Conservation (phyloP, 1,139 yeast species). For the Zygosaccharomyces sapae region DNA sequence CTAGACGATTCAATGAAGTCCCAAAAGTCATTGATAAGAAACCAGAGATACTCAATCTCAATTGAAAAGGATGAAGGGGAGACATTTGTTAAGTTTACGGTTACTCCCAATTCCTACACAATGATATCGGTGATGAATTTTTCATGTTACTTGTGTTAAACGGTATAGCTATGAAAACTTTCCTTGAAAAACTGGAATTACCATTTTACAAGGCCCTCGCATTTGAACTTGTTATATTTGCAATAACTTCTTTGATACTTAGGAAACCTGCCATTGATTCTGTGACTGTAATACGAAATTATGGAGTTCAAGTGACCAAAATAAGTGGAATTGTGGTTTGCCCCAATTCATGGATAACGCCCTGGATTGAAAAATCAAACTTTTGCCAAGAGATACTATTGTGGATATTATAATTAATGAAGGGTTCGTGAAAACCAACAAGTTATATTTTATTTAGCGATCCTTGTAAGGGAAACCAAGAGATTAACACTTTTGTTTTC, state of each 20-base stretch:
- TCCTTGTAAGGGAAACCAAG: conserved; percentile 42
- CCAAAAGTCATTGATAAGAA: background rate
- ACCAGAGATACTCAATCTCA: conserved; percentile 6
- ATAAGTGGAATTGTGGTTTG: conserved; percentile 25
- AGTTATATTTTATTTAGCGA: conserved; percentile 57
- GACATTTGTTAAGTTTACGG: conserved; percentile 9
- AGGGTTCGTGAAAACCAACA: conserved; percentile 56
- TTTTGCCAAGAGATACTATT: conserved; percentile 53
- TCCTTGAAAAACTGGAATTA: background rate
- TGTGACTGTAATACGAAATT: conserved; percentile 28
- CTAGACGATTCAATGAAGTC: background rate
- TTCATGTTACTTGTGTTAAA: conserved; percentile 4
- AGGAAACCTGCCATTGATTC: conserved; percentile 28
- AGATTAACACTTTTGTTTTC: conserved; percentile 39
- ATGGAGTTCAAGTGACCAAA: conserved; percentile 35
- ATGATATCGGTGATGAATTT: conserved; percentile 3
- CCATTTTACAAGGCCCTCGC: background rate
- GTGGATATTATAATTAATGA: conserved; percentile 64
- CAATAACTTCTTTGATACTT: conserved; percentile 9
- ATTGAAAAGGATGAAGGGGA: conserved; percentile 7
- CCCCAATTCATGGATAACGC: conserved; percentile 16
- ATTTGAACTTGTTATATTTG: conserved; percentile 1
- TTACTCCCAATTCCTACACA: conserved; percentile 7
- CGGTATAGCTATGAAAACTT: background rate
- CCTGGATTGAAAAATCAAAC: conserved; percentile 20